These are phyloP conservation scores for Thymus mandschuricus DNA, from an alignment of 257 asterid genomes.

Conservation along the genomic window DNA sequence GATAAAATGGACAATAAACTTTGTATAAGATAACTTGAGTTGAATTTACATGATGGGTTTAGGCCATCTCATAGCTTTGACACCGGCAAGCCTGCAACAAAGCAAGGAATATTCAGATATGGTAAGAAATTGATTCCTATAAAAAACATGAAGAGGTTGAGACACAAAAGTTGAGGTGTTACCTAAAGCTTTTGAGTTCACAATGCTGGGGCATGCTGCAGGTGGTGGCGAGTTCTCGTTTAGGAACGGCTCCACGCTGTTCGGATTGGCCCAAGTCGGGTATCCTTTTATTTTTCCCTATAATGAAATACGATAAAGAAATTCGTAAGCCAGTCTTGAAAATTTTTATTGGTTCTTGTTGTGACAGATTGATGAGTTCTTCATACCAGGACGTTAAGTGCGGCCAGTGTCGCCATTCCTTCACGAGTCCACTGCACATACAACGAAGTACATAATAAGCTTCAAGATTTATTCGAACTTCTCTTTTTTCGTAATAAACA, in stretches of 20 bases:
- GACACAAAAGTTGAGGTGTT: conserved; percentile 15
- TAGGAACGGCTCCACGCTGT: conserved; percentile 73
- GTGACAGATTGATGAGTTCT: conserved; percentile 6
- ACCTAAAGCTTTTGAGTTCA: conserved; percentile 87
- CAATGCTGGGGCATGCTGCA: conserved; percentile 93
- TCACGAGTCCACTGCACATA: conserved; percentile 95
- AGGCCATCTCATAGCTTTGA: conserved; percentile 59
- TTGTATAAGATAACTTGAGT: conserved; percentile 7
- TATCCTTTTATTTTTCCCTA: conserved; percentile 92
- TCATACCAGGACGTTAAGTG: conserved; percentile 88
- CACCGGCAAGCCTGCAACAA: conserved; percentile 65
- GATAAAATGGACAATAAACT: not conserved
- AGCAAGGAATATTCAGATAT: not conserved
- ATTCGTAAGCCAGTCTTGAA: not conserved
- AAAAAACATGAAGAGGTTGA: not conserved
- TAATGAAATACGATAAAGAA: conserved; percentile 6
- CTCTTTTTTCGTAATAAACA: no score
- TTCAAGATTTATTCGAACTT: no score
- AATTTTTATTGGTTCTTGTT: not conserved
- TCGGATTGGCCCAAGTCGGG: conserved; percentile 77
- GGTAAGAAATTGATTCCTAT: not conserved
- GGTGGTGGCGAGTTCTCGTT: conserved; percentile 75
- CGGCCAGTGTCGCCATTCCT: conserved; percentile 99
- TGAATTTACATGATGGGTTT: conserved; percentile 1
- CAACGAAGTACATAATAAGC: not conserved